Percentiles rank a stretch among this genome's conserved stretches.
These are phyloP conservation scores for Trichoderma simmonsii DNA, from an alignment of 2,329 filamentous ascomycete genomes.

Conservation along the genomic window DNA sequence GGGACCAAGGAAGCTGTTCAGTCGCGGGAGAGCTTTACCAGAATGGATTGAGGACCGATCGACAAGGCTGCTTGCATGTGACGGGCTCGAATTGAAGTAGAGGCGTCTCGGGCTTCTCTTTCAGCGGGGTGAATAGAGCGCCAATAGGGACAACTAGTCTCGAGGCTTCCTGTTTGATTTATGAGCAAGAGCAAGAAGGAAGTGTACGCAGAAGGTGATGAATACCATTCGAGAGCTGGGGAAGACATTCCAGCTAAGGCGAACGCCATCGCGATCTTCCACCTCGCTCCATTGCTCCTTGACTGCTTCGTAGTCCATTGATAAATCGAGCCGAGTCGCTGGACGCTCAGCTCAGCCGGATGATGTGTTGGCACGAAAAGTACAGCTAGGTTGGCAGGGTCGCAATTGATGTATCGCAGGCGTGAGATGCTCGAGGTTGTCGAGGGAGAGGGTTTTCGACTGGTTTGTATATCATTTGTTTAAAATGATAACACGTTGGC, in stretches of 20 bases:
- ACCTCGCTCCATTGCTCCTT: slow-evolving; percentile 97
- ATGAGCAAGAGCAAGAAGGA: not conserved
- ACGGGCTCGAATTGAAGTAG: slow-evolving; percentile 94
- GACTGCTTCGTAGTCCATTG: slow-evolving; percentile 87
- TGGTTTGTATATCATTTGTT: not conserved
- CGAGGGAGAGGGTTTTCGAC: not conserved
- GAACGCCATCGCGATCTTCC: slow-evolving; percentile 92
- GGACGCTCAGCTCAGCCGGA: not conserved
- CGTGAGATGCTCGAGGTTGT: not conserved
- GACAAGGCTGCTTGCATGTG: slow-evolving; percentile 92
- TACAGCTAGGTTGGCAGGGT: not conserved
- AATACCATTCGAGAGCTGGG: slow-evolving; percentile 93
- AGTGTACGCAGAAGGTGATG: slow-evolving; percentile 18
- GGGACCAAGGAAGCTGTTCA: not conserved
- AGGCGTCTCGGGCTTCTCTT: slow-evolving; percentile 88
- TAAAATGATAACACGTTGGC: not conserved
- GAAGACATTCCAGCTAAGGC: slow-evolving; percentile 98
- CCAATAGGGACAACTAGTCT: slow-evolving; percentile 94
- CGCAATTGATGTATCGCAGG: not conserved
- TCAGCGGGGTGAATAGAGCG: slow-evolving; percentile 90
- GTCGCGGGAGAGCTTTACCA: slow-evolving; percentile 59
- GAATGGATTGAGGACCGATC: slow-evolving; percentile 94
- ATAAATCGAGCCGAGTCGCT: not conserved
- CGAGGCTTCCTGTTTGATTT: slow-evolving; percentile 71
- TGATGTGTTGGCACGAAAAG: not conserved